phyloP scores from a whole-genome alignment of 345 rosid genomes.

The Boechera stricta region DNA sequence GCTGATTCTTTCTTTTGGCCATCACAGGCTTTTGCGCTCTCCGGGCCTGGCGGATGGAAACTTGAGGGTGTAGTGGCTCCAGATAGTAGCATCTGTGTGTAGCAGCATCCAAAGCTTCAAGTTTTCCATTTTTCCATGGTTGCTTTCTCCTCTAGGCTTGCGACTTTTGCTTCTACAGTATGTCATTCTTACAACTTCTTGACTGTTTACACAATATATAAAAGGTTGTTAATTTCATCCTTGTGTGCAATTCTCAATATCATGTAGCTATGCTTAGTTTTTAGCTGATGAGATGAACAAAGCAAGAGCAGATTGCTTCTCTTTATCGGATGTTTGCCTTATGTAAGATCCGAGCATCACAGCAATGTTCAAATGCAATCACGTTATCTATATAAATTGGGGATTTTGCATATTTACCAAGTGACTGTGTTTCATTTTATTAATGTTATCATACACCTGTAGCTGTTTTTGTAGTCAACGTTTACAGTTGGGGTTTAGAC shows the following conservation, averaged over 20 bases:
- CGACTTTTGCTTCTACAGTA: not conserved
- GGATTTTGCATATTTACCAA: constrained; percentile 1
- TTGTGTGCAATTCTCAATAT: constrained; percentile 6
- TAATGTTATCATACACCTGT: constrained; percentile 29
- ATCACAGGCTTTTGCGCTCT: constrained; percentile 75
- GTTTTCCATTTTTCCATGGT: constrained; percentile 1
- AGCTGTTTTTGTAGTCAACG: not conserved
- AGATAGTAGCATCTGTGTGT: constrained; percentile 42
- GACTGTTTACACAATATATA: not conserved
- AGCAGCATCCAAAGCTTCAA: constrained; percentile 14
- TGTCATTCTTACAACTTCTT: not conserved
- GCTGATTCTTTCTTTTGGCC: constrained; percentile 34
- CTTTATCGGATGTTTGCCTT: constrained; percentile 68
- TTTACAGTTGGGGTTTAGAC: constrained; percentile 1
- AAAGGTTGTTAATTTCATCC: constrained; percentile 12
- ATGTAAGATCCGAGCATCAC: constrained; percentile 51
- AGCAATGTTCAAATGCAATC: constrained; percentile 27
- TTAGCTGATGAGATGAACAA: constrained; percentile 56
- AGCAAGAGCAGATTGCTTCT: constrained; percentile 73
- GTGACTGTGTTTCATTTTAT: constrained; percentile 9
- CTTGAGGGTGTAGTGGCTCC: constrained; percentile 88
- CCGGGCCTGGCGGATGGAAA: constrained; percentile 96
- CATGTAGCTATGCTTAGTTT: constrained; percentile 17
- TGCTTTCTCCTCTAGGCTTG: constrained; percentile 18
- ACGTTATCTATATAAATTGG: not conserved